Conservation (phyloP, 2,329 filamentous ascomycete genomes). For the Ampelomyces quisqualis region DNA sequence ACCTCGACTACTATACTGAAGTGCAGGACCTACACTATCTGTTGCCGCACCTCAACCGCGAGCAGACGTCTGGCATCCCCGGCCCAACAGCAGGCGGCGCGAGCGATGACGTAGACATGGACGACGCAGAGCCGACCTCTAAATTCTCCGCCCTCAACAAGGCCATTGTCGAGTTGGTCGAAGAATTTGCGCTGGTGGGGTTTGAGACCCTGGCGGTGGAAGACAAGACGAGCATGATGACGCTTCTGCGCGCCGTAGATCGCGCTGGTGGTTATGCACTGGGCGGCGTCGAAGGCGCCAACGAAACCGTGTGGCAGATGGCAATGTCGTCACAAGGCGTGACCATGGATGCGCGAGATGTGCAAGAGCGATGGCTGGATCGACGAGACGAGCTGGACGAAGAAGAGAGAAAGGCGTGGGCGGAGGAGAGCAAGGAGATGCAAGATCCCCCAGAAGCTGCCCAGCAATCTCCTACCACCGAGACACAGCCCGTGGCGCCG, state of each 20-base stretch:
- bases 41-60: constrained; percentile 74
- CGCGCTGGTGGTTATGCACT: constrained; percentile 92
- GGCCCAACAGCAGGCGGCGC: constrained; percentile 24
- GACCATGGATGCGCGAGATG: constrained; percentile 78
- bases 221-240: constrained; percentile 96
- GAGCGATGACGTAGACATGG: constrained; percentile 50
- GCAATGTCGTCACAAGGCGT: constrained; percentile 74
- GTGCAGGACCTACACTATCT: constrained; percentile 90
- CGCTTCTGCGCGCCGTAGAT: constrained; percentile 83
- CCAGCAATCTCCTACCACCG: constrained; percentile 5
- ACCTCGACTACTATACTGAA: constrained; percentile 95
- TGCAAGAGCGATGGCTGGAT: constrained; percentile 96
- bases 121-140: constrained; percentile 38
- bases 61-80: constrained; percentile 54
- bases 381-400: constrained; percentile 84
- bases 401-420: constrained; percentile 70
- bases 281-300: constrained; percentile 83
- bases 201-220: constrained; percentile 96
- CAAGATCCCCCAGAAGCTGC: constrained; percentile 18
- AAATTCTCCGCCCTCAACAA: constrained; percentile 86
- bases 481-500: constrained; percentile 12
- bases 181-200: constrained; percentile 83
- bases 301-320: constrained; percentile 96
- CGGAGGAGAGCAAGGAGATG: constrained; percentile 66
- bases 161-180: constrained; percentile 81